Conservation (phyloP, 148 eudicot species). For the Vaccinium macrocarpon region DNA sequence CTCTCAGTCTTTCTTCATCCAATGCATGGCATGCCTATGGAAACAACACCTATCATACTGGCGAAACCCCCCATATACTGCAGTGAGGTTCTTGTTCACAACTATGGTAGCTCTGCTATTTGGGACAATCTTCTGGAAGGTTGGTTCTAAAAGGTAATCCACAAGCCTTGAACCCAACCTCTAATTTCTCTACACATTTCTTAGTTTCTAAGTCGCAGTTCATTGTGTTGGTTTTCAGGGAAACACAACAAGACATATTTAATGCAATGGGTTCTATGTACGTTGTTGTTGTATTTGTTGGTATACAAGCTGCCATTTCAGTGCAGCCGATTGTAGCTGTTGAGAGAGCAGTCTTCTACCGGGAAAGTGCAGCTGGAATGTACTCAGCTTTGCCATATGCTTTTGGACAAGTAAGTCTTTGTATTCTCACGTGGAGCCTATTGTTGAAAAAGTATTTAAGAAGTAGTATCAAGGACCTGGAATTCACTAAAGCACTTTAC, state of each 20-base stretch:
- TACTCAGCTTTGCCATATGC: slow-evolving; percentile 70
- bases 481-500: neutral
- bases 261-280: slow-evolving; percentile 76
- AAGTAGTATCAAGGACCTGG: neutral
- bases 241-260: slow-evolving; percentile 38
- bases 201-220: neutral
- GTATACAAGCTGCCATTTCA: slow-evolving; percentile 45
- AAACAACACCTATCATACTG: slow-evolving; percentile 58
- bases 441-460: neutral
- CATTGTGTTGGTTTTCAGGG: slow-evolving; percentile 23
- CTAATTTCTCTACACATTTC: neutral
- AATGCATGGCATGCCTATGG: slow-evolving; percentile 63
- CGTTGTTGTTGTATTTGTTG: slow-evolving; percentile 46
- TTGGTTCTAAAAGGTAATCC: slow-evolving; percentile 43
- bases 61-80: slow-evolving; percentile 61
- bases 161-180: neutral
- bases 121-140: slow-evolving; percentile 57
- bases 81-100: slow-evolving; percentile 52
- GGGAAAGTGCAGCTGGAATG: slow-evolving; percentile 79
- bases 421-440: neutral
- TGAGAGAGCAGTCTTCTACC: slow-evolving; percentile 65
- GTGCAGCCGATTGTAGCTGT: slow-evolving; percentile 64
- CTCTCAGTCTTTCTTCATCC: slow-evolving; percentile 41
- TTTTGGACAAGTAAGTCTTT: slow-evolving; percentile 48
- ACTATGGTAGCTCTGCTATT: slow-evolving; percentile 45